Evolutionary conservation across 768 basidiomycete genomes (phyloP).

Genomic region (Hebeloma cylindrosporum): DNA sequence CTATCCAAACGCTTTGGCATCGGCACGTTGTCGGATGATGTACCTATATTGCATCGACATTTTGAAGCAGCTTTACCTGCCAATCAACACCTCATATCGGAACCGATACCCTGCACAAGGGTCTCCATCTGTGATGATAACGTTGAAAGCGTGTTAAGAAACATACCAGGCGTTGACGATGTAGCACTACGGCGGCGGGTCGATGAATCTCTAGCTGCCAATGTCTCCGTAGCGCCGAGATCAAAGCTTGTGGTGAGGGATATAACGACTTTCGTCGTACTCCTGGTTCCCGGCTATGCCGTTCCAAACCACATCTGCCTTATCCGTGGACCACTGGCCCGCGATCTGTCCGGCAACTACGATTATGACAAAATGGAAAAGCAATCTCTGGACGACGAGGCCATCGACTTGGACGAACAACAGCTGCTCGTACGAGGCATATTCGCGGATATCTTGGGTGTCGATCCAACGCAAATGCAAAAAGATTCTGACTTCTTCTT

Average conservation of each 20-base stretch:
- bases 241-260: slow-evolving; percentile 20
- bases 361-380: slow-evolving; percentile 34
- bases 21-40: slow-evolving; percentile 33
- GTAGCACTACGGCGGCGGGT: slow-evolving; percentile 32
- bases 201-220: slow-evolving; percentile 38
- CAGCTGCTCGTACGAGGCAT: slow-evolving; percentile 38
- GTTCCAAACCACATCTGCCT: slow-evolving; percentile 38
- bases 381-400: slow-evolving; percentile 20
- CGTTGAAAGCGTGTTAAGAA: slow-evolving; percentile 28
- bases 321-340: slow-evolving; percentile 25
- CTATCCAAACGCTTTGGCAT: slow-evolving; percentile 42
- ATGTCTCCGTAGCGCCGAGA: slow-evolving; percentile 30
- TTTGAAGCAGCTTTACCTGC: slow-evolving; percentile 38
- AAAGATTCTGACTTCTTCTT: slow-evolving; percentile 44
- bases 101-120: slow-evolving; percentile 36
- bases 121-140: slow-evolving; percentile 30
- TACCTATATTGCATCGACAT: slow-evolving; percentile 38
- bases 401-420: slow-evolving; percentile 28
- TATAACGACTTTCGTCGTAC: slow-evolving; percentile 22
- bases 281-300: slow-evolving; percentile 37
- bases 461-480: slow-evolving; percentile 30
- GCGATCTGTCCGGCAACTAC: slow-evolving; percentile 21
- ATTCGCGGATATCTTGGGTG: slow-evolving; percentile 31
- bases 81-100: slow-evolving; percentile 32
- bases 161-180: slow-evolving; percentile 32